Evolutionary conservation across 2,329 filamentous ascomycete species (phyloP).

Genomic region (Aureobasidium melanogenum): DNA sequence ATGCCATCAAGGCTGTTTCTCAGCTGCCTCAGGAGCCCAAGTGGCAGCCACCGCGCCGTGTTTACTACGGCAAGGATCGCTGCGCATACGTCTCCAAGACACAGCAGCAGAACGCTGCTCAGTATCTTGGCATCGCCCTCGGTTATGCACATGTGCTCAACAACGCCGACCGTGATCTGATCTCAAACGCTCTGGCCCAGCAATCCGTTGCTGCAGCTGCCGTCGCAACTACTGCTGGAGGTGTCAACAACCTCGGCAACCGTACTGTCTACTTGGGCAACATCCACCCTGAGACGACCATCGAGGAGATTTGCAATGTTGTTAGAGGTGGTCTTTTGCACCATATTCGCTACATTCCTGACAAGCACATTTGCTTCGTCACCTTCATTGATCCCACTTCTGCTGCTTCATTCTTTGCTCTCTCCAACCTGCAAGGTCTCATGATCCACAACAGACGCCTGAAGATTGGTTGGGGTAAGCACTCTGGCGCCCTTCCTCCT

Average conservation of each 20-base stretch:
- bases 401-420: constrained; percentile 91
- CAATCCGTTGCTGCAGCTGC: constrained; percentile 95
- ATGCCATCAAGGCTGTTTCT: constrained; percentile 95
- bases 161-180: constrained; percentile 89
- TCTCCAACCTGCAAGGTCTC: constrained; percentile 92
- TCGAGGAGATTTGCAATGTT: constrained; percentile 99
- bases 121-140: constrained; percentile 94
- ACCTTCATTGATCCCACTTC: constrained; percentile 99
- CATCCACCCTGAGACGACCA: constrained; percentile 96
- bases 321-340: constrained; percentile 91
- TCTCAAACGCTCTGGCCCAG: constrained; percentile 91
- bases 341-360: constrained; percentile 97
- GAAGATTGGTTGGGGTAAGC: constrained; percentile 99
- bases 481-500: constrained; percentile 89
- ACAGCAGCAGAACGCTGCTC: constrained; percentile 96
- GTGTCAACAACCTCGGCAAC: constrained; percentile 95
- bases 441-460: constrained; percentile 98
- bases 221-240: constrained; percentile 90
- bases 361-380: constrained; percentile 99
- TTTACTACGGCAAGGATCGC: constrained; percentile 97
- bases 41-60: constrained; percentile 90
- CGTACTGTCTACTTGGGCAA: constrained; percentile 96
- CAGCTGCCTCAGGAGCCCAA: constrained; percentile 93
- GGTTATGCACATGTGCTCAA: constrained; percentile 96
- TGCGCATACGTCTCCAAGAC: constrained; percentile 99